Percentiles rank a stretch among this genome's conserved stretches.
Conservation (phyloP, 805 yeast genomes). For the Wickerhamiella occidentalis region DNA sequence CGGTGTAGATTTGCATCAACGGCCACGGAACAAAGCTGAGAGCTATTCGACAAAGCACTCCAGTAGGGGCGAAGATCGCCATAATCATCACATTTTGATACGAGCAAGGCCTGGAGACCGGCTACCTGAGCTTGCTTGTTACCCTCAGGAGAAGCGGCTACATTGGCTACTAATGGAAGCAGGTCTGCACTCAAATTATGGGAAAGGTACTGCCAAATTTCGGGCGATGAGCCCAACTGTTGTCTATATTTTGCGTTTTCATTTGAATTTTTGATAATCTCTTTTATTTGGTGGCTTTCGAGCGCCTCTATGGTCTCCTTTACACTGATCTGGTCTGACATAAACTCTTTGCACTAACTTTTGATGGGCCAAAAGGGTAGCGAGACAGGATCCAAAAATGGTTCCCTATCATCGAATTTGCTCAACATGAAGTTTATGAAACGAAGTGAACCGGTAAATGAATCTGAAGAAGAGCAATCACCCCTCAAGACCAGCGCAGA, state of each 20-base stretch:
- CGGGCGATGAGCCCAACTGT: not conserved
- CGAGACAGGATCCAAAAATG: not conserved
- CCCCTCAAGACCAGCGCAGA: not conserved
- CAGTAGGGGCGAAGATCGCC: not conserved
- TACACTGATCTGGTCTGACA: slow-evolving; percentile 5
- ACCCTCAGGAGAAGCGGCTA: slow-evolving; percentile 10
- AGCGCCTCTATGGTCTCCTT: not conserved
- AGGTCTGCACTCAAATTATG: not conserved
- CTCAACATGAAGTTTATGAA: slow-evolving; percentile 24
- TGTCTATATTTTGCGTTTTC: not conserved
- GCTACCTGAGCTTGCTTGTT: not conserved
- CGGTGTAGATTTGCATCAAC: not conserved
- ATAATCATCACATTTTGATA: not conserved
- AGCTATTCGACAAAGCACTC: slow-evolving; percentile 12
- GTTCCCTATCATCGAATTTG: slow-evolving; percentile 19
- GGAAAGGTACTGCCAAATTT: slow-evolving; percentile 3
- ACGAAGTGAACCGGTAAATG: not conserved
- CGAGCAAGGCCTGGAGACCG: not conserved
- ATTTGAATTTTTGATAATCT: not conserved
- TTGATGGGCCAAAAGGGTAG: not conserved
- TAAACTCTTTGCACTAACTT: not conserved
- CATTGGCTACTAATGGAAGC: slow-evolving; percentile 9
- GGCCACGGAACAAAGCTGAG: slow-evolving; percentile 5
- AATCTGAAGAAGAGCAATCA: not conserved
- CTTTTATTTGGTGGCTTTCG: not conserved